Base-by-base conservation (phyloP, 192 early-diverging fungal species). In the Paraglomus brasilianum region DNA sequence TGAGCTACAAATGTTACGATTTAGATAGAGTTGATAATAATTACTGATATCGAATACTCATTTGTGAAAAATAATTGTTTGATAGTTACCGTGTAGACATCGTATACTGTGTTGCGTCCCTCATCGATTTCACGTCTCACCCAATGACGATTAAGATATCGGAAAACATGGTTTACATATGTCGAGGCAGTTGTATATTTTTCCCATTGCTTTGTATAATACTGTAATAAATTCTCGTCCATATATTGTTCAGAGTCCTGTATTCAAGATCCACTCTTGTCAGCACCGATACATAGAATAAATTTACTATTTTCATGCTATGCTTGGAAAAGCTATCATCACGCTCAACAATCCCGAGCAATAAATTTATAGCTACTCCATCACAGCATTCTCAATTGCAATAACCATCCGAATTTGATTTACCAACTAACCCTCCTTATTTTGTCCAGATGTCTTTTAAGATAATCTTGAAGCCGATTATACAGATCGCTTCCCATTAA, bases 131-230 rank as follows among this genome's bases (percentile, higher is more conserved):
- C 93, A 72, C 97, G 84, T 78, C 92, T 95, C 48, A 98, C 92
- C 97, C 97, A 99, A 76, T 95, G 91, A 42, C 95, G 87, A 78
- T 99, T 99, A 55, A 99, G 83, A 76, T 99, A 99, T 13, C 82
- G 81, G 71, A 98, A 97, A 53, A 96, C 82, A 74, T 97, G 92
- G 77, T 98, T 86, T 55, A 98, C 88, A 69, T 86, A 88, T 56
- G 83, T 84, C 19, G 91, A 86, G 5, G 93, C 91, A n/a, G 85
- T 82, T 11, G 93, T 96, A 73, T 91, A 99, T 74, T 90, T 86
- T 45, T 78, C 79, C 97, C 97, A 99, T 74, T 96, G 86, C 49
- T 78, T 80, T 53, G 91, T 93, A 77, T 98, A 98, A 70, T 88
- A 97, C 11, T 81, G 80, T 61, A 98, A 82, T 58, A 98, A 82